Evolutionary conservation across 441 rosid genomes (phyloP), one percentile per base, ranked within the genome.

Genomic region (Arabidopsis lyrata): DNA sequence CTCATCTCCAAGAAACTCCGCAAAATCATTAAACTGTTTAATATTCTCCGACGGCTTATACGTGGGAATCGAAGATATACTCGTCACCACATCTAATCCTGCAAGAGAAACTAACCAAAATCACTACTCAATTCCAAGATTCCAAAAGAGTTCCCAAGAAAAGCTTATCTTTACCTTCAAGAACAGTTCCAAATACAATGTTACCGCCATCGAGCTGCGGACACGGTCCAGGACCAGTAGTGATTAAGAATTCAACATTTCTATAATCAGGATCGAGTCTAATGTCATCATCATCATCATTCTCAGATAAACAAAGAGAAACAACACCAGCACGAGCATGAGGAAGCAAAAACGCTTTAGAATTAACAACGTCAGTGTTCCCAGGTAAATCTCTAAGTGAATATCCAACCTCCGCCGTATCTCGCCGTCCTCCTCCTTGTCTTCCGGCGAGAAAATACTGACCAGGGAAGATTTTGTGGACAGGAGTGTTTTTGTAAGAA

Each of bases 151-250:
- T 29, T 29, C 6, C 4, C 4, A 29, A 29, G 24, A 29, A 29
- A 29, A 29, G 31, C 1, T 29, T 29, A 29, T 29, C 5, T 29
- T 29, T 29, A 29, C 98, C 95, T 89, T 90, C 84, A 64, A 93
- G 95, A 6, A 93, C 98, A 8, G 83, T 81, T 15, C 97, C 97
- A 12, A 93, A 90, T 12, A 90, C 98, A 14, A 90, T 89, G 86
- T 90, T 93, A 74, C 83, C 87, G 56, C 55, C 74, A 68, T 90
- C 95, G 63, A 93, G 81, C 74, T 86, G 86, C 0, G 98, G 97
- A 57, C 91, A 90, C 5, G 98, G 94, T 47, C 89, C 95, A 16
- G 97, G 98, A 6, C 98, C 98, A 0, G 95, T 89, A 7, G 94
- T 93, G 49, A 90, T 90, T 83, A 93, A 83, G 85, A 93, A 93